Conservation (phyloP, 352 stramenopile genomes). For the Globisporangium mamillatum region DNA sequence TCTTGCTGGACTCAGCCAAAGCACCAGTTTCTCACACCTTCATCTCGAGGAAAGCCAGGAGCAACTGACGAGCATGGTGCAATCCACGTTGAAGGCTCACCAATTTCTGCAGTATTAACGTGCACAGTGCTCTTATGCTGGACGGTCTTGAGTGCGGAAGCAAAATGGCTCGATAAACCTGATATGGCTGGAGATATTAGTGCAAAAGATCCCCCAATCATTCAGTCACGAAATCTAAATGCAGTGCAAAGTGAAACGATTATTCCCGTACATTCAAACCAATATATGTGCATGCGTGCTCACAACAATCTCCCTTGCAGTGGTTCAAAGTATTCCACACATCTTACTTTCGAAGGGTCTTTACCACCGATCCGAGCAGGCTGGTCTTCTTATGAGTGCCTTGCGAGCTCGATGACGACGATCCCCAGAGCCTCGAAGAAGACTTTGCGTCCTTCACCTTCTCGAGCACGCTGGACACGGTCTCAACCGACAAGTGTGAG, state of each 20-base stretch:
- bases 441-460: conserved; percentile 71
- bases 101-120: conserved; percentile 1
- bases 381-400: conserved; percentile 39
- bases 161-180: neutral
- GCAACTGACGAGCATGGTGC: conserved; percentile 8
- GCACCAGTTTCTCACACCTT: neutral
- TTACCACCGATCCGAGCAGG: conserved; percentile 50
- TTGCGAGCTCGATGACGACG: conserved; percentile 27
- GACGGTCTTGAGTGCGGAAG: conserved; percentile 1
- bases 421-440: conserved; percentile 51
- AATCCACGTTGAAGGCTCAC: conserved; percentile 8
- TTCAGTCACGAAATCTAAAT: neutral
- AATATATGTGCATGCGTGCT: neutral
- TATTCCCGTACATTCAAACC: neutral
- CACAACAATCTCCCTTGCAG: neutral
- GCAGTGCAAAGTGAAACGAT: neutral
- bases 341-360: conserved; percentile 55
- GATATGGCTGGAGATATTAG: neutral
- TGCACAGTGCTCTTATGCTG: neutral
- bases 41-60: conserved; percentile 1
- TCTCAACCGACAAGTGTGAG: conserved; percentile 63
- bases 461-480: conserved; percentile 55
- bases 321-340: neutral
- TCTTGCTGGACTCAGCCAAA: conserved; percentile 21
- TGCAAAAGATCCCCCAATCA: neutral